phyloP scores from a whole-genome alignment of 1,284 basidiomycete species.

The Phellopilus nigrolimitatus region DNA sequence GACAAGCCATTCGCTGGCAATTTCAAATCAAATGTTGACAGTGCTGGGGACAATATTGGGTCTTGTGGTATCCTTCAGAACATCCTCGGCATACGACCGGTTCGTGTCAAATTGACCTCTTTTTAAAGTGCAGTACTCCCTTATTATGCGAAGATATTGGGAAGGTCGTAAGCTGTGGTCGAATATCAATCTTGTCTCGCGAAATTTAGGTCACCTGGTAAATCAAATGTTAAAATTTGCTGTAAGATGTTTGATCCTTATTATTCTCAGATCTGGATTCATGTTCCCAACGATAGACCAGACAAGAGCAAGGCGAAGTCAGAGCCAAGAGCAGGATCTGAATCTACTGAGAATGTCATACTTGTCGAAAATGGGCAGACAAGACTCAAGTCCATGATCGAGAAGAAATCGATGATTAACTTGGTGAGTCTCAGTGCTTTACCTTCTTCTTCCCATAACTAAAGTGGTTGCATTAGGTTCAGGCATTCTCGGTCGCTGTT shows the following conservation, averaged over 20 bases:
- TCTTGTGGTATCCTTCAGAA: conserved; percentile 40
- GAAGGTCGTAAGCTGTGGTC: conserved; percentile 64
- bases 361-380: no score
- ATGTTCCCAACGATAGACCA: conserved; percentile 45
- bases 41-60: conserved; percentile 40
- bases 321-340: conserved; percentile 13
- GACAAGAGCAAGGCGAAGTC: conserved; percentile 26
- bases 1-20: conserved; percentile 38
- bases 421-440: conserved; percentile 36
- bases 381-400: conserved; percentile 48
- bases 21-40: conserved; percentile 40
- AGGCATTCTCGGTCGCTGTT: conserved; percentile 59
- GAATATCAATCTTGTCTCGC: conserved; percentile 46
- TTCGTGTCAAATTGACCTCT: conserved; percentile 33
- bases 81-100: conserved; percentile 58
- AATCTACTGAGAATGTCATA: conserved; percentile 21
- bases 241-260: not conserved
- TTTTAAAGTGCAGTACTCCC: not conserved
- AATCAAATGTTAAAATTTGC: conserved; percentile 13
- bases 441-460: not conserved
- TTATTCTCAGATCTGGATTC: conserved; percentile 52
- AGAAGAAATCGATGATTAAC: conserved; percentile 73
- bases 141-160: conserved; percentile 41
- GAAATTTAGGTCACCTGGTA: conserved; percentile 53
- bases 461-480: conserved; percentile 34